These are phyloP conservation scores for Eustoma russellianum DNA, from an alignment of 257 asterid species.

Conservation along the genomic window DNA sequence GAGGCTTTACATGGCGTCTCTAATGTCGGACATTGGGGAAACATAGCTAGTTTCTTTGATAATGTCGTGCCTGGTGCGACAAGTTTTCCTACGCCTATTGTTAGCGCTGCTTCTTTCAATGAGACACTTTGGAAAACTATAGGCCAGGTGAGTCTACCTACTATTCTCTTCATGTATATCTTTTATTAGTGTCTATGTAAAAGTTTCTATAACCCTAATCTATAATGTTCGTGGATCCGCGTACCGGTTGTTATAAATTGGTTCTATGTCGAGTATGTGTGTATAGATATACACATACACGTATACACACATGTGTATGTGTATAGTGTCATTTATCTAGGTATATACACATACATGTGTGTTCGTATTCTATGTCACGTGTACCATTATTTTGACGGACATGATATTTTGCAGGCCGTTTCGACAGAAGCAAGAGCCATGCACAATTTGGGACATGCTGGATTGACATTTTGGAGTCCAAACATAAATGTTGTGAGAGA, in stretches of 20 bases:
- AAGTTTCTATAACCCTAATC: no score
- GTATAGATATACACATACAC: no score
- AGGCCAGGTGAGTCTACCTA: background rate
- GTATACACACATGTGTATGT: no score
- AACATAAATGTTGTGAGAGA: conserved; percentile 38
- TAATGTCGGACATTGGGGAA: conserved; percentile 12
- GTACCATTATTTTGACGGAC: background rate
- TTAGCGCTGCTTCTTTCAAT: background rate
- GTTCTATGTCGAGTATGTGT: no score
- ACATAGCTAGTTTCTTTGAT: conserved; percentile 4
- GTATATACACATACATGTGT: no score
- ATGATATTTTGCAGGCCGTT: conserved; percentile 20
- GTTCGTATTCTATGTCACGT: background rate
- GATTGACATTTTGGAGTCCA: conserved; percentile 52
- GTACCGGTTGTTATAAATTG: no score
- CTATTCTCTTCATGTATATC: background rate
- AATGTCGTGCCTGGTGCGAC: conserved; percentile 4
- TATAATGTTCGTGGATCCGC: no score
- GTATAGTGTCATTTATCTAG: no score
- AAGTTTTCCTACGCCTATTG: conserved; percentile 4
- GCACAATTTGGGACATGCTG: conserved; percentile 38
- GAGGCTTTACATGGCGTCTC: conserved; percentile 52
- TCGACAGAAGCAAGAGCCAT: conserved; percentile 51
- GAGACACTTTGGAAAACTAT: conserved; percentile 7
- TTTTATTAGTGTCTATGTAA: no score